Percentiles rank a stretch among this genome's conserved stretches.
Evolutionary conservation across 306 rosid genomes (phyloP).

Genomic region (Urtica urens): DNA sequence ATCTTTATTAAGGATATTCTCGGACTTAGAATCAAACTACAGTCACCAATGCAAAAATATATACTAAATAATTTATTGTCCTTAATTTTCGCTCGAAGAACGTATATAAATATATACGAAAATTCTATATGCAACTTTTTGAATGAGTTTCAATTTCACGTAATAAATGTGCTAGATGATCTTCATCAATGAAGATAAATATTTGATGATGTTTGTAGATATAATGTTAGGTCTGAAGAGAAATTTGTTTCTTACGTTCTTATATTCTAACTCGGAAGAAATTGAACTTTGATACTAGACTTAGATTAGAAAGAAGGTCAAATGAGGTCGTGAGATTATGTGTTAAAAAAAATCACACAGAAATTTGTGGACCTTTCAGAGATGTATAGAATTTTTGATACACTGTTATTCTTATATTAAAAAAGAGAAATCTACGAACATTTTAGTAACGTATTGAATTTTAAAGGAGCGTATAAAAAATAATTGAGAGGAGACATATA

Average conservation of each 20-base stretch:
- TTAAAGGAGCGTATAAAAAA: no score
- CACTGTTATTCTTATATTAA: no score
- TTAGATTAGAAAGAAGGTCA: background rate
- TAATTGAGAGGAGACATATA: no score
- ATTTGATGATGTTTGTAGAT: no score
- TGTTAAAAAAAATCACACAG: background rate
- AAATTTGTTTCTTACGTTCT: background rate
- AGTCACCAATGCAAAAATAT: background rate
- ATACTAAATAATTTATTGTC: background rate
- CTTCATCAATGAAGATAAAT: no score
- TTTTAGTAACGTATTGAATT: no score
- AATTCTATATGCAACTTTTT: background rate
- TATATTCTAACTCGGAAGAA: background rate
- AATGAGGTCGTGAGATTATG: background rate
- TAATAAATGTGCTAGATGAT: no score
- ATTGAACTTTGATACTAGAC: background rate
- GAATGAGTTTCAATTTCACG: no score
- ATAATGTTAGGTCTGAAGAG: no score
- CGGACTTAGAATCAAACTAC: background rate
- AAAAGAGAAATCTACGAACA: no score
- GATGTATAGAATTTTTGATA: no score
- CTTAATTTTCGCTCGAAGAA: background rate
- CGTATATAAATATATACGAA: background rate
- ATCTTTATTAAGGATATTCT: conserved; percentile 1
- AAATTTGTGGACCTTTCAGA: no score